Conservation (phyloP, 768 basidiomycete genomes). For the Naematelia aurantialba region DNA sequence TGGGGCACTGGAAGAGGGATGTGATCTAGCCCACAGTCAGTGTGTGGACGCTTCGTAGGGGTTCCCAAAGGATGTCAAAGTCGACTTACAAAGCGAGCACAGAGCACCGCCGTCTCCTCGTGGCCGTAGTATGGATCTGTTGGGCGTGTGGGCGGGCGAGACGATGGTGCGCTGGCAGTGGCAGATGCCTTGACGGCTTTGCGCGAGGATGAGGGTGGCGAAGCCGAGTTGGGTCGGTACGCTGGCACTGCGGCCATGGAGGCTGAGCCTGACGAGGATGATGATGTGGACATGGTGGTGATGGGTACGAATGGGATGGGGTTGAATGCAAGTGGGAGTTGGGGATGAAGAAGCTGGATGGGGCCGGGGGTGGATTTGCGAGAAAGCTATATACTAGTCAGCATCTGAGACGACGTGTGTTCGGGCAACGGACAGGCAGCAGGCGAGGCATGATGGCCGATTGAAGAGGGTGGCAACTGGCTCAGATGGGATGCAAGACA, state of each 20-base stretch:
- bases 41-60: not conserved
- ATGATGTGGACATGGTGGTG: not conserved
- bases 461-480: not conserved
- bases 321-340: not conserved
- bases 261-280: not conserved
- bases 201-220: conserved; percentile 33
- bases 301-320: not conserved
- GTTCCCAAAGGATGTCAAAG: conserved; percentile 1
- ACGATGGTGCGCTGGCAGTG: conserved; percentile 41
- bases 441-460: not conserved
- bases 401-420: not conserved
- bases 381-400: not conserved
- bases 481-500: not conserved
- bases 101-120: conserved; percentile 65
- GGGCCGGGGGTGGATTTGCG: not conserved
- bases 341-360: not conserved
- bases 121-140: conserved; percentile 63
- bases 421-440: not conserved
- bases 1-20: conserved; percentile 80
- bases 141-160: conserved; percentile 22
- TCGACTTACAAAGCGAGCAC: conserved; percentile 60
- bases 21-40: conserved; percentile 57
- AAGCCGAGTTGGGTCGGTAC: conserved; percentile 26
- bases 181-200: conserved; percentile 39
- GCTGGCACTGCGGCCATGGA: conserved; percentile 21